These are phyloP conservation scores for Blastocystis sp. DNA, from an alignment of 352 stramenopile species.

Conservation along the genomic window DNA sequence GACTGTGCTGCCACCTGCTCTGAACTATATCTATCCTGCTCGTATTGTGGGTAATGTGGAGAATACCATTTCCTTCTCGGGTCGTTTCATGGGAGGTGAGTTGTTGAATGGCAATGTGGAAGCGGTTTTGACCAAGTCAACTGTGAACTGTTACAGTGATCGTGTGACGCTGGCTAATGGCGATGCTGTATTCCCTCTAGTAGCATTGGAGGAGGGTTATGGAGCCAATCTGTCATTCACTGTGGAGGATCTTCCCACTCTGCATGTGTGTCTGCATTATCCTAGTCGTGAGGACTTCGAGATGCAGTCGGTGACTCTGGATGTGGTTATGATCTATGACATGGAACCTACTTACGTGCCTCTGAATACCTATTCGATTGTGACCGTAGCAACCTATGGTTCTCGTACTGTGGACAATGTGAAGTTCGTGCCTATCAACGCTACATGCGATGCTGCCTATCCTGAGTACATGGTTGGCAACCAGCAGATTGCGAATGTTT, in stretches of 20 bases:
- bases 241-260: neutral
- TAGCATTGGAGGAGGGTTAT: neutral
- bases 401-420: neutral
- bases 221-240: neutral
- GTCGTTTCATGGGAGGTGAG: slow-evolving; percentile 45
- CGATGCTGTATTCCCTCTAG: neutral
- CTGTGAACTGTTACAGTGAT: neutral
- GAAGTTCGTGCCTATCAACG: slow-evolving; percentile 10
- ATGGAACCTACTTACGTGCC: slow-evolving; percentile 25
- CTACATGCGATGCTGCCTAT: slow-evolving; percentile 2
- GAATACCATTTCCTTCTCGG: slow-evolving; percentile 32
- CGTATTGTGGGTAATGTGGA: slow-evolving; percentile 60
- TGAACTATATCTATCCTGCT: slow-evolving; percentile 36
- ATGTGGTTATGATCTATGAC: slow-evolving; percentile 15
- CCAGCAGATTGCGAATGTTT: slow-evolving; percentile 56
- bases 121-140: slow-evolving; percentile 3
- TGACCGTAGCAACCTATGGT: slow-evolving; percentile 13
- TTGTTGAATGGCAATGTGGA: slow-evolving; percentile 13
- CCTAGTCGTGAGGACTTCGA: slow-evolving; percentile 4
- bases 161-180: slow-evolving; percentile 37
- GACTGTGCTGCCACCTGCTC: slow-evolving; percentile 19
- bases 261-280: slow-evolving; percentile 51
- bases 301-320: neutral
- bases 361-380: slow-evolving; percentile 15
- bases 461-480: slow-evolving; percentile 45